Evolutionary conservation across 2,329 filamentous ascomycete species (phyloP).

Genomic region (Xylaria sp.): DNA sequence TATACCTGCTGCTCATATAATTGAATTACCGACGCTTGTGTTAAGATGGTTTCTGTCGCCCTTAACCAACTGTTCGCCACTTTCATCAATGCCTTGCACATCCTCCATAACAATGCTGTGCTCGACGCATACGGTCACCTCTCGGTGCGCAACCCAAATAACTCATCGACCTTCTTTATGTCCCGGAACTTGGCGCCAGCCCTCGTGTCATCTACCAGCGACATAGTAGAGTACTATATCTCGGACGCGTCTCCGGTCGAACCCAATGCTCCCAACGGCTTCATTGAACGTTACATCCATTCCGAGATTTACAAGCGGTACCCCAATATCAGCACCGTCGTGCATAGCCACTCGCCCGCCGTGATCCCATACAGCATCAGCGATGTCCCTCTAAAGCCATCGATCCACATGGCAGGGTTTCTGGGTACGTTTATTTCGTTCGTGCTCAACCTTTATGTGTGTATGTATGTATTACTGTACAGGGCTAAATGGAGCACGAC

Average conservation of each 20-base stretch:
- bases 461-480: background rate
- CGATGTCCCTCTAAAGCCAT: slow-evolving; percentile 30
- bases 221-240: slow-evolving; percentile 61
- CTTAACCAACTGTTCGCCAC: slow-evolving; percentile 15
- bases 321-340: slow-evolving; percentile 27
- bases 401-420: slow-evolving; percentile 39
- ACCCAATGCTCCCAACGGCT: slow-evolving; percentile 53
- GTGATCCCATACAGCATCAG: slow-evolving; percentile 34
- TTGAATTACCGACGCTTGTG: background rate
- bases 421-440: slow-evolving; percentile 28
- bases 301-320: slow-evolving; percentile 40
- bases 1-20: background rate
- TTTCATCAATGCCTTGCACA: slow-evolving; percentile 52
- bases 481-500: background rate
- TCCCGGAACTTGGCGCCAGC: slow-evolving; percentile 60
- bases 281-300: slow-evolving; percentile 40
- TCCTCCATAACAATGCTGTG: slow-evolving; percentile 62
- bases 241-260: slow-evolving; percentile 56
- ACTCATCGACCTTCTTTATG: slow-evolving; percentile 60
- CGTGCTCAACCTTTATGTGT: background rate
- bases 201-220: slow-evolving; percentile 54
- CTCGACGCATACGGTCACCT: slow-evolving; percentile 67
- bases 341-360: slow-evolving; percentile 37
- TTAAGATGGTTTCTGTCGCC: background rate
- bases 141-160: slow-evolving; percentile 61